Conservation (phyloP, 148 eudicot species). For the Vaccinium vitisidaea region DNA sequence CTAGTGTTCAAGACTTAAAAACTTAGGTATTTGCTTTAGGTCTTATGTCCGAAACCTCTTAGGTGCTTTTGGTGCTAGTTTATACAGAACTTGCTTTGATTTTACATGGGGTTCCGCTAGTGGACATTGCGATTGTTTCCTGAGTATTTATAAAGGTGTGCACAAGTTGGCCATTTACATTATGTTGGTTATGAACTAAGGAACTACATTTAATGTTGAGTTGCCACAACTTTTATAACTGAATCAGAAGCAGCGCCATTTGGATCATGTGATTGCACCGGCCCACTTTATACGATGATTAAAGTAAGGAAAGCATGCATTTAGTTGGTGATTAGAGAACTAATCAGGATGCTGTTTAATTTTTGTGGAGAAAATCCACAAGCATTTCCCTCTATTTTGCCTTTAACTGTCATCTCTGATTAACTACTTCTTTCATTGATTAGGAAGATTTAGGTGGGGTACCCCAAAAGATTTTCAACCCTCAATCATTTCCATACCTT, state of each 20-base stretch:
- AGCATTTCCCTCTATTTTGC: neutral
- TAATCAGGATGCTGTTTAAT: neutral
- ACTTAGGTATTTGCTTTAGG: too few species aligned
- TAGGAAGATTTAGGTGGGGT: conserved; percentile 8
- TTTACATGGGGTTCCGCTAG: too few species aligned
- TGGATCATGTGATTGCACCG: neutral
- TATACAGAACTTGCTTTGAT: too few species aligned
- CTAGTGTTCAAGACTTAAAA: too few species aligned
- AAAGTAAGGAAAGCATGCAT: conserved; percentile 1
- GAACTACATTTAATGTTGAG: too few species aligned
- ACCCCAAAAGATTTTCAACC: neutral
- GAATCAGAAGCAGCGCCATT: neutral
- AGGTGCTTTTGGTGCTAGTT: too few species aligned
- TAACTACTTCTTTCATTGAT: neutral
- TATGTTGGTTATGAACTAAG: too few species aligned
- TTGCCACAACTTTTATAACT: too few species aligned
- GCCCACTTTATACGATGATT: neutral
- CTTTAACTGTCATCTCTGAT: neutral
- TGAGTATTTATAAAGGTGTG: too few species aligned
- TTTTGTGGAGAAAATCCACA: neutral
- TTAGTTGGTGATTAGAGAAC: neutral
- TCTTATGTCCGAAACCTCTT: too few species aligned
- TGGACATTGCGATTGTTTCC: too few species aligned
- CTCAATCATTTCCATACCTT: neutral
- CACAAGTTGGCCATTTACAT: too few species aligned